These are phyloP conservation scores for Apiospora marii DNA, from an alignment of 2,329 filamentous ascomycete genomes.

Conservation along the genomic window DNA sequence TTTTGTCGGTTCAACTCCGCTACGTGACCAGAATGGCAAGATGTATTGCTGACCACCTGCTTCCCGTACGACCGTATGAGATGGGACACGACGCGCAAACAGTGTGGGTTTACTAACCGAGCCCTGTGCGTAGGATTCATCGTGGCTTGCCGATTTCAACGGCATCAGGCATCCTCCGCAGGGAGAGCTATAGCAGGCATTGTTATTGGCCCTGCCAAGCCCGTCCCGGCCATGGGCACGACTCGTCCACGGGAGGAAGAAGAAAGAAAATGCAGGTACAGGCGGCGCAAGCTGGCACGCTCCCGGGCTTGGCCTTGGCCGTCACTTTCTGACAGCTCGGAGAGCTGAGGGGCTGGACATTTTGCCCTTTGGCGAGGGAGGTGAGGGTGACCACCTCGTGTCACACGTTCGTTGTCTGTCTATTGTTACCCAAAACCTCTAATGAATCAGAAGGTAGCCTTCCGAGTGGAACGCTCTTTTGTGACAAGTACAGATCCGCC, in stretches of 20 bases:
- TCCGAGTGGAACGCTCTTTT: not conserved
- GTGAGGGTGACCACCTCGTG: not conserved
- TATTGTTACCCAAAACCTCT: slow-evolving; percentile 18
- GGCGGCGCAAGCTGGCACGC: not conserved
- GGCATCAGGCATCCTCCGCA: slow-evolving; percentile 17
- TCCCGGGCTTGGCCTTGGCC: not conserved
- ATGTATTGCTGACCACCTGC: not conserved
- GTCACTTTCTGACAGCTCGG: not conserved
- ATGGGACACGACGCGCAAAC: slow-evolving; percentile 11
- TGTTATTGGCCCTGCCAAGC: not conserved
- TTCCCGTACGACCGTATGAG: not conserved
- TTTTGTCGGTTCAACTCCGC: slow-evolving; percentile 5
- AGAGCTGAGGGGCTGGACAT: not conserved
- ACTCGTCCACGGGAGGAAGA: not conserved
- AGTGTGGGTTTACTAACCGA: slow-evolving; percentile 12
- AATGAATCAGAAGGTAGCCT: slow-evolving; percentile 22
- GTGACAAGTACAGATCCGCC: slow-evolving; percentile 12
- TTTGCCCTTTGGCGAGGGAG: not conserved
- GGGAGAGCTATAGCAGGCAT: not conserved
- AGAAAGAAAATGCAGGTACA: not conserved
- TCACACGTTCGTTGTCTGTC: slow-evolving; percentile 6
- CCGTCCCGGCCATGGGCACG: not conserved
- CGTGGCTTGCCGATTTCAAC: slow-evolving; percentile 21
- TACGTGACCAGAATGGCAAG: not conserved
- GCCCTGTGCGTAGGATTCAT: slow-evolving; percentile 13